Evolutionary conservation across 2,329 filamentous ascomycete species (phyloP), one percentile per base, ranked within the genome.

Genomic region (Xylariomycetidae sp.): DNA sequence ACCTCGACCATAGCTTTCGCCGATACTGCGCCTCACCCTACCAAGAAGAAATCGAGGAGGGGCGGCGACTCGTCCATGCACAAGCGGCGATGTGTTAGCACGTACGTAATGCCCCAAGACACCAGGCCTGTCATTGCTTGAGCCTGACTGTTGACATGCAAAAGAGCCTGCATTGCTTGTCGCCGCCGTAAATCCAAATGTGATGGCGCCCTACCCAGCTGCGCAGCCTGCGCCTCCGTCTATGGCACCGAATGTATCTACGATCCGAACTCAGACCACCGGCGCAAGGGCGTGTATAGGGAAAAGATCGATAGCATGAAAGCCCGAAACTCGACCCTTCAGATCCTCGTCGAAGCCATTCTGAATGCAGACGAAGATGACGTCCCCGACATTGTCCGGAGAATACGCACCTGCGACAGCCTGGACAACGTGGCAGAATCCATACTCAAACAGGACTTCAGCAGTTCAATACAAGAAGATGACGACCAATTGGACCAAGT

Each of bases 261-360:
- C 69, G 90, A 97, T 56, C 90, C 89, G 4, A 94, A 89, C 56
- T 95, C 89, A 38, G 92, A 98, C 59, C 89, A 96, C 59, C 84
- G 92, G 31, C 82, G 92, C 31, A 97, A 97, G 59, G 92, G 92
- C 40, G 92, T 97, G 30, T 97, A 97, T 61, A 89, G 90, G 54
- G 88, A 95, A 62, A 92, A 95, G 59, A 79, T 85, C 16, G 89
- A 95, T 59, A 87, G 78, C 54, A 74, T 90, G 58, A 94, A 94
- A 64, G 89, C 88, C 15, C 80, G 80, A 42, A 88, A 82, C 52
- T 86, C 87, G 22, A 97, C 90, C 1, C 68, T 97, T 35, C 87
- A 96, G 57, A 88, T 88, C n/a, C 69, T 97, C 23, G 80, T 97
- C 42, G 87, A 96, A 53, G 88, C 90, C 30, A 88, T 98, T 31